These are phyloP conservation scores for Pholiota molesta DNA, from an alignment of 768 basidiomycete species.

Conservation along the genomic window DNA sequence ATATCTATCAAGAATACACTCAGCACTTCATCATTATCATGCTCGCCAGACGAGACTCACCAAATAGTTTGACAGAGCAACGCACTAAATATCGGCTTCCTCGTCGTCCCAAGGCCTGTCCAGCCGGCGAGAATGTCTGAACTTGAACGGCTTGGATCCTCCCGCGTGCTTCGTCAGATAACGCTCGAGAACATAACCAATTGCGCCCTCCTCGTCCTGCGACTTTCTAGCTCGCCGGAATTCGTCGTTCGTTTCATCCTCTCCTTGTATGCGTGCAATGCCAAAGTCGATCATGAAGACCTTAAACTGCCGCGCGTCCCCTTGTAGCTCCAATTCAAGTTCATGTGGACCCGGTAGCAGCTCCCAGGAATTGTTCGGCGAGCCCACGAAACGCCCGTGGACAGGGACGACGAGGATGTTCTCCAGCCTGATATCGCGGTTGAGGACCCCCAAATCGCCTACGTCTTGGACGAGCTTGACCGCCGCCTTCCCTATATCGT, in stretches of 20 bases:
- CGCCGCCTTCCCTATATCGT: constrained; percentile 17
- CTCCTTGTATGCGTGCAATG: constrained; percentile 14
- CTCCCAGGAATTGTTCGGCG: constrained; percentile 3
- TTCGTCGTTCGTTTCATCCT: constrained; percentile 18
- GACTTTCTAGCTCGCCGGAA: constrained; percentile 13
- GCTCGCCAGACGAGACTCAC: neutral
- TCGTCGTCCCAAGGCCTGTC: constrained; percentile 13
- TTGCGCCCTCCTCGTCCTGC: constrained; percentile 22
- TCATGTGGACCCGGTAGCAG: neutral
- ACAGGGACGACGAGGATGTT: constrained; percentile 21
- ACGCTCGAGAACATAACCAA: constrained; percentile 18
- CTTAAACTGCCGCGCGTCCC: constrained; percentile 4
- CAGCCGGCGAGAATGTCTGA: constrained; percentile 14
- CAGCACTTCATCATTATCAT: no score
- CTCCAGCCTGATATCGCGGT: constrained; percentile 20
- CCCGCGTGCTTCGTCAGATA: constrained; percentile 9
- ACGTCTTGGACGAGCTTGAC: constrained; percentile 18
- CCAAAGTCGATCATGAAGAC: constrained; percentile 23
- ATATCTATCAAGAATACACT: no score
- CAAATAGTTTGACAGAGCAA: neutral
- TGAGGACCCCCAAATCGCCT: constrained; percentile 18
- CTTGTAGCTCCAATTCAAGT: neutral
- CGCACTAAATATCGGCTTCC: constrained; percentile 12
- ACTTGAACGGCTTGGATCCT: constrained; percentile 11
- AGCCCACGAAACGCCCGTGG: neutral